Evolutionary conservation across 2,329 filamentous ascomycete genomes (phyloP).

Genomic region (Penicillium sp.): DNA sequence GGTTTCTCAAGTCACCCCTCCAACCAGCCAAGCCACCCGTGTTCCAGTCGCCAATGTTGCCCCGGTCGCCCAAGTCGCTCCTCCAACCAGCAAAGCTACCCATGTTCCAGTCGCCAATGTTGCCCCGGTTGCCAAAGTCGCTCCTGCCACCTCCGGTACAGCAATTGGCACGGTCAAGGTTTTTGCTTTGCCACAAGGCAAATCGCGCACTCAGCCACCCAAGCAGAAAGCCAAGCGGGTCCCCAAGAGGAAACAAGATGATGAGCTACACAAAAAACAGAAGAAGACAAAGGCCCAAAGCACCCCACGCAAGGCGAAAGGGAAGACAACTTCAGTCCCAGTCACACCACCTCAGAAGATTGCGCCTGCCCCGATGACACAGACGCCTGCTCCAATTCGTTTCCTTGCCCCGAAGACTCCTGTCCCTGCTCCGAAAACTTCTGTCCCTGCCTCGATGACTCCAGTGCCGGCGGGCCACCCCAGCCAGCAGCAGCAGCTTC

Average conservation of each 20-base stretch:
- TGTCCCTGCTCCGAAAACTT: neutral
- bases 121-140: too few species aligned
- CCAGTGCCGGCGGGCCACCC: neutral
- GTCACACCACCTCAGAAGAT: neutral
- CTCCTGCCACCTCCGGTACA: neutral
- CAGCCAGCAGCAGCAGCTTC: neutral
- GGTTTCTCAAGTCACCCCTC: neutral
- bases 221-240: neutral
- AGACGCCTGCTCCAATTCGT: neutral
- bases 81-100: neutral
- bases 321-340: neutral
- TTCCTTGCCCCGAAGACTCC: neutral
- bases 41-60: neutral
- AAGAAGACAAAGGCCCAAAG: neutral
- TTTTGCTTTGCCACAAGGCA: neutral
- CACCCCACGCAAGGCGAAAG: neutral
- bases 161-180: neutral
- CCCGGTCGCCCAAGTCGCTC: too few species aligned
- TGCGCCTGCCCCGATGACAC: neutral
- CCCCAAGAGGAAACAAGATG: neutral
- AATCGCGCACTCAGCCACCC: neutral
- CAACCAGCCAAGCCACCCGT: neutral
- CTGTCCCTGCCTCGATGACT: neutral
- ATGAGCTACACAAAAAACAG: neutral
- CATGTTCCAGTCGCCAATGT: neutral